A percentile compares a stretch with the other conserved stretches of the same genome.
These are phyloP conservation scores for Aphanomyces stellatus DNA, from an alignment of 352 stramenopile genomes.

Conservation along the genomic window DNA sequence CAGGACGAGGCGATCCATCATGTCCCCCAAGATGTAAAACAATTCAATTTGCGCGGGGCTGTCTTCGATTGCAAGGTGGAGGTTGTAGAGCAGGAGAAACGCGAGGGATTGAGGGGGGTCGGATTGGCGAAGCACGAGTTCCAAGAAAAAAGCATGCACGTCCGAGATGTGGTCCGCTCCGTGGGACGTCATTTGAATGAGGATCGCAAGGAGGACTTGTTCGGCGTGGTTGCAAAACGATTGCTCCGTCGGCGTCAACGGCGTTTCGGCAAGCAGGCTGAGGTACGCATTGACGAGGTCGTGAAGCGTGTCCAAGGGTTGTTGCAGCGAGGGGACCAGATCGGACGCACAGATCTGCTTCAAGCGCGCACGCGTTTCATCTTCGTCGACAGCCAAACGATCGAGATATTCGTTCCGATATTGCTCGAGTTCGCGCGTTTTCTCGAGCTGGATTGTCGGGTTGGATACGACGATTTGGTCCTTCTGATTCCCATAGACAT, in stretches of 20 bases:
- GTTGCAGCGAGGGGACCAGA: neutral
- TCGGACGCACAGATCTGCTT: neutral
- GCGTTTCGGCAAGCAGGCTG: neutral
- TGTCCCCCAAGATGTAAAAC: constrained; percentile 2
- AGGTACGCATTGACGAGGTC: neutral
- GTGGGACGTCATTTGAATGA: neutral
- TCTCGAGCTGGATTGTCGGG: neutral
- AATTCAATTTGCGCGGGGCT: neutral
- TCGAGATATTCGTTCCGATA: neutral
- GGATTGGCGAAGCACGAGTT: constrained; percentile 2
- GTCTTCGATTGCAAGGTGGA: neutral
- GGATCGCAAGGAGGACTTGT: neutral
- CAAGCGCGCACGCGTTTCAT: neutral
- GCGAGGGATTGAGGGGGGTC: neutral
- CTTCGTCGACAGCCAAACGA: neutral
- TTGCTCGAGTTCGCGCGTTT: neutral
- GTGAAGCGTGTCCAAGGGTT: constrained; percentile 7
- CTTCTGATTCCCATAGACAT: neutral
- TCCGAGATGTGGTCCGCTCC: neutral
- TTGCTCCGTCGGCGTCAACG: neutral
- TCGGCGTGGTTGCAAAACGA: neutral
- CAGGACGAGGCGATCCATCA: neutral
- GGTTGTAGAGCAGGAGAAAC: neutral
- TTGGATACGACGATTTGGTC: neutral
- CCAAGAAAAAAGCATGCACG: constrained; percentile 7